A percentile compares a stretch with the other conserved stretches of the same genome.
Evolutionary conservation across 2,329 filamentous ascomycete genomes (phyloP).

Genomic region (Sarocladium kiliense): DNA sequence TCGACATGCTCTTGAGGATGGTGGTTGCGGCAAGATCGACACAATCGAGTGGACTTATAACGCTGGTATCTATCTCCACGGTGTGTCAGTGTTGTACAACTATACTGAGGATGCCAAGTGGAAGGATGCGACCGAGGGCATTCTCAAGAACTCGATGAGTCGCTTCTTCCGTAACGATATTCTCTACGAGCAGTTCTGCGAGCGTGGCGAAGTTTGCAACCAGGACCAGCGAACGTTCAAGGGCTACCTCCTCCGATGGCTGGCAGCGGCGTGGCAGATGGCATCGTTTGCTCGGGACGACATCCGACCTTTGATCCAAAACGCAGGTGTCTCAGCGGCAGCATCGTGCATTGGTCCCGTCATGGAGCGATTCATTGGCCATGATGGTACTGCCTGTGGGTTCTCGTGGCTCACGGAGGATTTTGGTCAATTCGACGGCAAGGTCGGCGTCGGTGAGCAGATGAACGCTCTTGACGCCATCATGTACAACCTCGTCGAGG

Average conservation of each 20-base stretch:
- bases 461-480: conserved; percentile 63
- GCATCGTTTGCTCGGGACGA: conserved; percentile 45
- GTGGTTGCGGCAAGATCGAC: conserved; percentile 41
- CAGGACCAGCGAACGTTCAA: conserved; percentile 72
- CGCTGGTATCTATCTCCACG: conserved; percentile 59
- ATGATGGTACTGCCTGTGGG: conserved; percentile 59
- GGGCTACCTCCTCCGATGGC: conserved; percentile 66
- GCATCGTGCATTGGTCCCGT: conserved; percentile 40
- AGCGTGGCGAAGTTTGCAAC: conserved; percentile 56
- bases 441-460: conserved; percentile 61
- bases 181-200: conserved; percentile 64
- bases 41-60: conserved; percentile 66
- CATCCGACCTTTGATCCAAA: conserved; percentile 46
- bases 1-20: conserved; percentile 28
- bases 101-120: conserved; percentile 48
- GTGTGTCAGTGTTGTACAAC: conserved; percentile 58
- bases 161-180: conserved; percentile 52
- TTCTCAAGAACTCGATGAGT: conserved; percentile 43
- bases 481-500: conserved; percentile 51
- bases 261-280: conserved; percentile 49
- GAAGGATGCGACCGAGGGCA: conserved; percentile 53
- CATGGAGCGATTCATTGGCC: conserved; percentile 39
- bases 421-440: conserved; percentile 49
- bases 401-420: conserved; percentile 52
- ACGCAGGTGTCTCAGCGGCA: conserved; percentile 48